Conservation (phyloP, 768 basidiomycete species). For the Panaeolus cyanescens region DNA sequence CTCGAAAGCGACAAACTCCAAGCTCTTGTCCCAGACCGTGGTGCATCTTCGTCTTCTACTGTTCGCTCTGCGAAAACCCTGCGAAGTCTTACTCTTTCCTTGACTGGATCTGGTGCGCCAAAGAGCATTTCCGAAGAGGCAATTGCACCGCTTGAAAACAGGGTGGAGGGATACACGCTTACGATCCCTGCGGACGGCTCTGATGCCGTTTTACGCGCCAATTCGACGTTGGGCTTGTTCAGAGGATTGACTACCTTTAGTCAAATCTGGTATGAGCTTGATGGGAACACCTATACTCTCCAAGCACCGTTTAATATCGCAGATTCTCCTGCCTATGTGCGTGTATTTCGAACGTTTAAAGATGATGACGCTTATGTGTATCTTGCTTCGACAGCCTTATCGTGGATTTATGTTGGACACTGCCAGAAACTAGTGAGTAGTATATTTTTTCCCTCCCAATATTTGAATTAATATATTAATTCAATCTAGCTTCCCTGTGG, state of each 20-base stretch:
- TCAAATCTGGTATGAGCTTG: constrained; percentile 65
- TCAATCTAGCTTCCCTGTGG: constrained; percentile 54
- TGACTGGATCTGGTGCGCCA: constrained; percentile 32
- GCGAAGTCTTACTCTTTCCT: constrained; percentile 43
- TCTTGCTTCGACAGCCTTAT: constrained; percentile 48
- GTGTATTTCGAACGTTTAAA: constrained; percentile 23
- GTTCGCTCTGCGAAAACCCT: constrained; percentile 45
- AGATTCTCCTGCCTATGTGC: constrained; percentile 68
- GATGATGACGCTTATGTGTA: background rate
- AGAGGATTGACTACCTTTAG: constrained; percentile 76
- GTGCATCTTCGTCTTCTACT: constrained; percentile 45
- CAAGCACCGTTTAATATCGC: constrained; percentile 58
- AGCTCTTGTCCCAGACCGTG: constrained; percentile 62
- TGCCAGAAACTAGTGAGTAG: constrained; percentile 65
- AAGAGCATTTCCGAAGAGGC: constrained; percentile 59
- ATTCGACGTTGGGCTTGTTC: constrained; percentile 67
- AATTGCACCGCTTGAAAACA: constrained; percentile 46
- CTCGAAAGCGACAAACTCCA: constrained; percentile 58
- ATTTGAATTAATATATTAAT: background rate
- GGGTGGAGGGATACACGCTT: constrained; percentile 65
- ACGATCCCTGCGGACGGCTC: constrained; percentile 58
- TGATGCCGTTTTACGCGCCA: constrained; percentile 55
- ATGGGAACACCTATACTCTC: constrained; percentile 54
- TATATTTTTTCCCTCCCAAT: background rate
- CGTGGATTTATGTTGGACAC: constrained; percentile 84